Base-by-base conservation (phyloP, 2,329 filamentous ascomycete species). In the Cadophora gregata region DNA sequence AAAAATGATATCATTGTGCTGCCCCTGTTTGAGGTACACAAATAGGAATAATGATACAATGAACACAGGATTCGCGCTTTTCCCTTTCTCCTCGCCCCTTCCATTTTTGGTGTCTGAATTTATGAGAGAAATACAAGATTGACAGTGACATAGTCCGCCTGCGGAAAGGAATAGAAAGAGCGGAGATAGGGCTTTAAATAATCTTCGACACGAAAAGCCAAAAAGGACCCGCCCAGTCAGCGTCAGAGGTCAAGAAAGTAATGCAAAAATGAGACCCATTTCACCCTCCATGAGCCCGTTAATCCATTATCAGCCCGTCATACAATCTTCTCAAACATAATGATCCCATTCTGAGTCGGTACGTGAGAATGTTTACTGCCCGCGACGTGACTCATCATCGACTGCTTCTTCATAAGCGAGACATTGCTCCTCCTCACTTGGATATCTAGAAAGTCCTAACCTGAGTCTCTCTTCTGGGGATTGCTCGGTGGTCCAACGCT, bases 391-490 rank as follows among this genome's bases (percentile, higher is more conserved):
- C 38, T 62, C 62, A 47, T 64, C 59, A 16, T 38, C 36, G 12
- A 59, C 51, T 6, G 55, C 47, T 24, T n/a, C 24, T 36, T 59
- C 38, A 36, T 64, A 60, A 55, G 56, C 65, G 29, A 42, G 45
- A n/a, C 33, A 36, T 33, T 50, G 47, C 27, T 62, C 21, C 58
- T 69, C 53, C 9, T 31, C 51, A 31, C 6, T 67, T 19, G 47
- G 62, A 36, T 59, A 63, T 60, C 67, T 55, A 45, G 59, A 62
- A 3, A 69, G 60, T 7, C 67, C 67, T 12, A 69, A 16, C 9
- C 62, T 51, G 8, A 69, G 19, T 10, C 64, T 55, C 48, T 69
- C 67, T 27, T 69, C 62, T n/a, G 67, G 53, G 1, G 59, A 55
- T 5, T 62, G 53, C 16, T 61, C 59, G 14, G 19, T n/a, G 21